Evolutionary conservation across 768 basidiomycete species (phyloP), one percentile per base, ranked within the genome.

Genomic region (Rhodocollybia butyracea): DNA sequence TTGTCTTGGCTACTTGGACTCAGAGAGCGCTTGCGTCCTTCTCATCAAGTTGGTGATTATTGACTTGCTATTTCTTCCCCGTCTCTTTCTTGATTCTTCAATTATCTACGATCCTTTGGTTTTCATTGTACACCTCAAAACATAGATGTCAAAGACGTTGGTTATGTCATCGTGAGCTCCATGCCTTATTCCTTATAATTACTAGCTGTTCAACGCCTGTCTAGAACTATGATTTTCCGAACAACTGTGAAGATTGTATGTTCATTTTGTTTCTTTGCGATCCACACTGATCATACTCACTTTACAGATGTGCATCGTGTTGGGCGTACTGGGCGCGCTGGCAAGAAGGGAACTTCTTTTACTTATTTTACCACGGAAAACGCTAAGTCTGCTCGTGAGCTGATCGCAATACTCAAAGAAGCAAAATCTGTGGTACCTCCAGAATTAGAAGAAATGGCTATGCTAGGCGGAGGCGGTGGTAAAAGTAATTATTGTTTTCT

Each of bases 161-260:
- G 91, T 63, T 98, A 94, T 73, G 94, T 98, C 60, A 93, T 98
- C 63, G 92, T 94, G 64, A 69, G 91, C 13, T 47, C 19, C 3
- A 34, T 13, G 15, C 50, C 13, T 59, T 46, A 34, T 17, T 48
- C 47, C 59, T 34, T 8, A 48, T 12, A 0, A 26, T 2, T 19
- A 38, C 58, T 46, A 30, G 39, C 38, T 2, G 24, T 54, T 34
- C 51, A 63, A 50, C 62, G 56, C 47, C 32, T 53, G 32, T n/a
- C 41, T 61, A 95, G 94, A 94, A 94, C 73, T 95, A 91, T 69
- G 95, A 98, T 70, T 97, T 98, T 78, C 94, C 95, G 1, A 97
- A 97, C 74, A 95, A 96, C 68, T 92, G 91, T 66, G 94, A 96
- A 76, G 95, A 97, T 72, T 98, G 98, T 73, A 94, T 98, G 91